Evolutionary conservation across 148 eudicot species (phyloP), one percentile per base, ranked within the genome.

Genomic region (Amaranthus cruentus): DNA sequence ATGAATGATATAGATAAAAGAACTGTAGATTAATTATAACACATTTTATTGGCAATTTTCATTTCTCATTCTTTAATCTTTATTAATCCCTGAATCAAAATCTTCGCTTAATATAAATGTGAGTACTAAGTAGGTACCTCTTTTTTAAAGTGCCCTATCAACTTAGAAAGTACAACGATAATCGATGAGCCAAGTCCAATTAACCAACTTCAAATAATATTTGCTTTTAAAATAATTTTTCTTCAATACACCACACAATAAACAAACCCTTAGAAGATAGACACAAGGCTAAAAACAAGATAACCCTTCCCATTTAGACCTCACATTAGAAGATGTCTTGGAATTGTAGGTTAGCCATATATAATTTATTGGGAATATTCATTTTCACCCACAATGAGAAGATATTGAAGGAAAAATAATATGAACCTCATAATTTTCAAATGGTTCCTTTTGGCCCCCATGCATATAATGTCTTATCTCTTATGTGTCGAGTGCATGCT

Each of bases 361-460:
- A 68, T 42, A 18, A 53, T n/a, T 64, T 55, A 18, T 18, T 55
- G 44, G 50, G 9, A 72, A 13, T 67, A 56, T 46, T n/a, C 51
- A 60, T 62, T 56, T 53, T 79, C 68, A 58, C 59, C 78, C 74
- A 79, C 69, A 56, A 54, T 62, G 53, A n/a, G 79, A 75, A 65
- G 82, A 75, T 71, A 79, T 75, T 49, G 72, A 65, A 75, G 18
- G 56, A n/a, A 51, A 28, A 28, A 28, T 28, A 28, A 65, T 79
- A 52, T 18, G 54, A 47, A 58, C 82, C 82, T 75, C 78, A 75
- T 65, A 75, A 47, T 69, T 69, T 50, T 12, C 72, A 65, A 65
- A 71, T 75, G 82, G 66, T 51, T 75, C 44, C 12, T 12, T 15
- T 2, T 63, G 74, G 68, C 54, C 80, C 57, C 42, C 5, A 13